phyloP scores from a whole-genome alignment of 1,139 yeast genomes.

The Blastobotrys aristatus region DNA sequence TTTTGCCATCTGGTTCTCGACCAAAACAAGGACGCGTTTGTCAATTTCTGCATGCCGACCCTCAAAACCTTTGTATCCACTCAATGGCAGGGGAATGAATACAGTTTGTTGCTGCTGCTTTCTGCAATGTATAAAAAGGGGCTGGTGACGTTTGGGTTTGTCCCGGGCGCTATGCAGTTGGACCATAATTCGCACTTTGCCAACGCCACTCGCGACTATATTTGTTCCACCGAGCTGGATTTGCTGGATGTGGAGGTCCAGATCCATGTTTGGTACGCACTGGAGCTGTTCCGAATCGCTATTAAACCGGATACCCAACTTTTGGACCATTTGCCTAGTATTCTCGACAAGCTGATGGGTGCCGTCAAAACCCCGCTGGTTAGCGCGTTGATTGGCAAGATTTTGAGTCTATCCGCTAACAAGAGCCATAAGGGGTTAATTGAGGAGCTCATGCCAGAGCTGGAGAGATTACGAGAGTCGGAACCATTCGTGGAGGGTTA shows the following conservation, averaged over 20 bases:
- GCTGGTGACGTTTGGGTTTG: conserved; percentile 7
- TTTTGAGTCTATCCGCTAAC: not conserved
- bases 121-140: conserved; percentile 15
- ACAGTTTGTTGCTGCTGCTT: conserved; percentile 15
- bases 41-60: conserved; percentile 21
- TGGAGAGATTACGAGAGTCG: conserved; percentile 12
- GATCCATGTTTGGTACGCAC: conserved; percentile 20
- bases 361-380: conserved; percentile 2
- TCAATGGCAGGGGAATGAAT: conserved; percentile 15
- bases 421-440: not conserved
- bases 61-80: conserved; percentile 20
- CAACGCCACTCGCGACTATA: not conserved
- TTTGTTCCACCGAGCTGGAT: not conserved
- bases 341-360: not conserved
- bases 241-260: conserved; percentile 6
- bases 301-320: conserved; percentile 5
- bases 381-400: conserved; percentile 9
- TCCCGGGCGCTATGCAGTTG: conserved; percentile 11
- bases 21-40: conserved; percentile 26
- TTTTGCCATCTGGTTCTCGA: conserved; percentile 41
- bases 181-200: conserved; percentile 6
- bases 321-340: not conserved
- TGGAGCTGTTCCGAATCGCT: conserved; percentile 16
- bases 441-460: not conserved
- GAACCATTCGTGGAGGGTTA: conserved; percentile 17